Base-by-base conservation (phyloP, 2,329 filamentous ascomycete genomes). In the Paecilomyces niveus region DNA sequence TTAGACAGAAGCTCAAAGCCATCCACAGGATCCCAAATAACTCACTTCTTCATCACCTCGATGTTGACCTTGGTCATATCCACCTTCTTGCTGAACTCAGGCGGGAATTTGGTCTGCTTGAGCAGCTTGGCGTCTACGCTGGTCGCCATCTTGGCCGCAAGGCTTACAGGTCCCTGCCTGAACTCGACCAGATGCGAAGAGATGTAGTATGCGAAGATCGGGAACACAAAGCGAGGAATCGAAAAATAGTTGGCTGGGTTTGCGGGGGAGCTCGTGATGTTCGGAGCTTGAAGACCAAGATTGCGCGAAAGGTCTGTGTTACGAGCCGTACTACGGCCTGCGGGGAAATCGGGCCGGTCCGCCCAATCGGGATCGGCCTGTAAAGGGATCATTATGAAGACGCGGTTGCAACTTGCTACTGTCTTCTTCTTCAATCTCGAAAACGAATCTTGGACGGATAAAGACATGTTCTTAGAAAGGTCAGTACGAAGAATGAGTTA, bases 41-140 rank as follows among this genome's bases (percentile, higher is more conserved):
- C 87, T 70, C 72, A 95, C 90, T 94, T 96, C 83, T 97, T 97
- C 86, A 99, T 96, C 58, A 99, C 90, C 74, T 96, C 91, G 55
- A 96, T 81, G 72, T 99, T 97, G 75, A 99, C 92, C 79, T 97
- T 97, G 67, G 87, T 85, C 85, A 95, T 96, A 79, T 99, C 92
- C 64, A 99, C 94, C 80, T 97, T 97, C 72, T 90, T 87, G 71
- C 85, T 93, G 78, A 97, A 99, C 71, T 97, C 92, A 7, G 88
- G 83, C 53, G 94, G 94, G 64, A 97, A 97, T 71, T 95, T 97
- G 58, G 92, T 97, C 74, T 88, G 87, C 81, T 88, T 90, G 58
- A 97, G 80, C 68, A 96, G 84, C 80, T 95, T 96, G 64, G 89
- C 88, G 75, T 97, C 93, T 62, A 94, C 90, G 64, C 86, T 89